These are phyloP conservation scores for Talaromyces rugulosus DNA, from an alignment of 2,329 filamentous ascomycete genomes.

Conservation along the genomic window DNA sequence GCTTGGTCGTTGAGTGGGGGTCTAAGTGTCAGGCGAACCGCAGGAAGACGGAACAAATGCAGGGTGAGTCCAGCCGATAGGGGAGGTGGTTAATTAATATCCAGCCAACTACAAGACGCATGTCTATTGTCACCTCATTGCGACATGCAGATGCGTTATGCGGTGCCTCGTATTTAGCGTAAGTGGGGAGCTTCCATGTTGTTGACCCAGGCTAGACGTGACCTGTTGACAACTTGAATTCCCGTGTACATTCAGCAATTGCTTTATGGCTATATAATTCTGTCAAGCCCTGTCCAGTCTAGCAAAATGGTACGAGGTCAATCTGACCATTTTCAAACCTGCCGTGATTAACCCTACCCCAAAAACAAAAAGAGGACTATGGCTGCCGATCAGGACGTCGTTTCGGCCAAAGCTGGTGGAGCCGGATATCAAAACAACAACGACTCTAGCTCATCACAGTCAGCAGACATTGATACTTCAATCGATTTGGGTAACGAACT, in stretches of 20 bases:
- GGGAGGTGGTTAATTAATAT: neutral
- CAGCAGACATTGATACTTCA: neutral
- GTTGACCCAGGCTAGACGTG: neutral
- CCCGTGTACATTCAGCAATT: neutral
- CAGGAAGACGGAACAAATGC: neutral
- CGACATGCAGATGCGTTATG: neutral
- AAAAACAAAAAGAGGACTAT: neutral
- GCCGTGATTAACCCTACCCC: neutral
- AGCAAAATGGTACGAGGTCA: neutral
- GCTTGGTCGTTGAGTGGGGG: too few species aligned
- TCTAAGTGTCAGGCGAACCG: too few species aligned
- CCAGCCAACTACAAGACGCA: neutral
- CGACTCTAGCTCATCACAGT: neutral
- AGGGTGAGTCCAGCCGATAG: neutral
- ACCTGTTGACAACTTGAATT: neutral
- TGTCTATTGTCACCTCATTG: neutral
- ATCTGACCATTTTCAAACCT: neutral
- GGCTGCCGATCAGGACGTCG: neutral
- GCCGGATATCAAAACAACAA: neutral
- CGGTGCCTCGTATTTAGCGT: neutral
- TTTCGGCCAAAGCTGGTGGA: neutral
- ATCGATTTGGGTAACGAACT: constrained; percentile 4
- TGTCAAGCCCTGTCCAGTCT: too few species aligned
- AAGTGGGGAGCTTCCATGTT: neutral
- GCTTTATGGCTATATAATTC: too few species aligned